Base-by-base conservation (phyloP, 1,284 basidiomycete species). In the Ceratobasidium sp. region DNA sequence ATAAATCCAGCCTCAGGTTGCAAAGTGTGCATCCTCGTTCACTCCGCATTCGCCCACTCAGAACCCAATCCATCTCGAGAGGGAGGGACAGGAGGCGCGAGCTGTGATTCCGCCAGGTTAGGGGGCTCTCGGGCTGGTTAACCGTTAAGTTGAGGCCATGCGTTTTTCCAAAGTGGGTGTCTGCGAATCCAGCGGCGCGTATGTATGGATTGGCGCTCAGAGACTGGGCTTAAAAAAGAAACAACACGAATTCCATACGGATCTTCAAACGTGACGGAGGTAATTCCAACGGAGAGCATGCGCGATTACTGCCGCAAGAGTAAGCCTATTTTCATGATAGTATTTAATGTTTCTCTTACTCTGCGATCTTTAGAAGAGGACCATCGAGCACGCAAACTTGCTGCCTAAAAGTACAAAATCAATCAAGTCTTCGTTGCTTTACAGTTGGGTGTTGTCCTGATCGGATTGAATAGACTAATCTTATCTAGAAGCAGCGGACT, bases 81-180 rank as follows among this genome's bases (percentile, higher is more conserved):
- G 54, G 70, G 31, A 68, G 72, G 64, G 52, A 69, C 40, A 45
- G 64, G 85, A 17, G 50, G 64, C 27, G 57, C 68, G 29, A 58
- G 55, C 34, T 72, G 68, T 13, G 69, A 67, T 52, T 67, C 62
- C 6, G 70, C 87, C 45, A 88, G 82, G 25, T 87, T 84, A 0
- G 91, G n/a, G n/a, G 90, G 76, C 86, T 93, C 57, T 80, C 80
- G 3, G 86, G 87, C 65, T 85, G 80, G 10, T 83, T 82, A n/a
- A n/a, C n/a, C n/a, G n/a, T n/a, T n/a, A 57, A 96, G 85, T 77
- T 96, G 92, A 20, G 93, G 93, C 92, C 92, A 96, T 76, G 86
- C 80, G 34, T 91, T 86, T n/a, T n/a, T n/a, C n/a, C n/a, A n/a
- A n/a, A n/a, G n/a, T n/a, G n/a, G 3, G 82, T 75, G 77, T 96